These are phyloP conservation scores for Saksenaea oblongispora DNA, from an alignment of 371 early-diverging fungal genomes.

Conservation along the genomic window DNA sequence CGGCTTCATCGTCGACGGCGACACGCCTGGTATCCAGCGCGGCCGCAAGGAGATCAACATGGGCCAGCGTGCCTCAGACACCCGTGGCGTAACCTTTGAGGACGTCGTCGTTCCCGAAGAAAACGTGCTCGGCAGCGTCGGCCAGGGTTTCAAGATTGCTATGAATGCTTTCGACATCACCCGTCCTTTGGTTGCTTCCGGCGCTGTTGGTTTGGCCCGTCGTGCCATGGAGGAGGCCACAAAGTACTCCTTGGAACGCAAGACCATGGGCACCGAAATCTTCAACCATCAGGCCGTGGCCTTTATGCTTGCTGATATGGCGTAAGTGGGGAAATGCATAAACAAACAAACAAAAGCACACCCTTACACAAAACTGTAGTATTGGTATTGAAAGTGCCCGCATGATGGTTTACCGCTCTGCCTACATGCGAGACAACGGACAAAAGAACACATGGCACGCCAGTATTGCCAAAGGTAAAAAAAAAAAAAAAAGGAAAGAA, in stretches of 20 bases:
- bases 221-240: slow-evolving; percentile 95
- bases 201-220: slow-evolving; percentile 90
- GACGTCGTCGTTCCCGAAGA: slow-evolving; percentile 93
- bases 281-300: slow-evolving; percentile 91
- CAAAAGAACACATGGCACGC: slow-evolving; percentile 92
- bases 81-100: slow-evolving; percentile 94
- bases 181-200: slow-evolving; percentile 90
- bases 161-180: slow-evolving; percentile 98
- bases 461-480: slow-evolving; percentile 85
- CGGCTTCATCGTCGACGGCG: slow-evolving; percentile 94
- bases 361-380: slow-evolving; percentile 11
- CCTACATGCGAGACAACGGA: slow-evolving; percentile 86
- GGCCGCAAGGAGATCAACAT: slow-evolving; percentile 98
- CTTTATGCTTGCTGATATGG: slow-evolving; percentile 98
- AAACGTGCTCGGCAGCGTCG: slow-evolving; percentile 73
- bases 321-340: slow-evolving; percentile 34
- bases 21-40: slow-evolving; percentile 84
- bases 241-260: slow-evolving; percentile 87
- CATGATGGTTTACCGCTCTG: slow-evolving; percentile 82
- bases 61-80: slow-evolving; percentile 95
- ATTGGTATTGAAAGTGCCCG: slow-evolving; percentile 87
- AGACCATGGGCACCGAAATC: slow-evolving; percentile 94
- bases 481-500: neutral
- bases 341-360: slow-evolving; percentile 43
- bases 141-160: slow-evolving; percentile 94